phyloP scores from a whole-genome alignment of 352 stramenopile species.

The Blastocystis sp. region DNA sequence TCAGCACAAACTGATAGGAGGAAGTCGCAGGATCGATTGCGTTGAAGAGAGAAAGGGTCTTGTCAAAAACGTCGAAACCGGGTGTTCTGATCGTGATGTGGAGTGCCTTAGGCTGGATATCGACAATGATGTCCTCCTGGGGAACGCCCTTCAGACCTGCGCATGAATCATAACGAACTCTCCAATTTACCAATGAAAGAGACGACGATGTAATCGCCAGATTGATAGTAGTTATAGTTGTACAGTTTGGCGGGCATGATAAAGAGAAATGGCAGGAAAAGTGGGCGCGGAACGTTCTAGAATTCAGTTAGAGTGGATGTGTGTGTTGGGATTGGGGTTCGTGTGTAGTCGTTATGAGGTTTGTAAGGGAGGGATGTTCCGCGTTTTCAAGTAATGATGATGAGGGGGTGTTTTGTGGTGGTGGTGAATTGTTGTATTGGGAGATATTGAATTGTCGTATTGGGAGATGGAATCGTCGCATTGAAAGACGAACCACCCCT shows the following conservation, averaged over 20 bases:
- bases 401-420: too few species aligned
- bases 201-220: slow-evolving; percentile 37
- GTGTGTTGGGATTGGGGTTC: too few species aligned
- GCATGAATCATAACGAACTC: neutral
- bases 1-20: slow-evolving; percentile 42
- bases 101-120: slow-evolving; percentile 52
- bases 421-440: too few species aligned
- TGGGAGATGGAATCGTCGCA: too few species aligned
- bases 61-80: slow-evolving; percentile 59
- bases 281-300: slow-evolving; percentile 48
- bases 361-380: too few species aligned
- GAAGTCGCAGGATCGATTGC: slow-evolving; percentile 50
- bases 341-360: too few species aligned
- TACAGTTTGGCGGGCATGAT: slow-evolving; percentile 39
- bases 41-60: slow-evolving; percentile 45
- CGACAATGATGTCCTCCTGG: slow-evolving; percentile 38
- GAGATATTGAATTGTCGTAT: too few species aligned
- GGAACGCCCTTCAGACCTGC: slow-evolving; percentile 41
- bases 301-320: slow-evolving; percentile 24
- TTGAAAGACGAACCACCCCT: too few species aligned
- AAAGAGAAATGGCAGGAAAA: neutral
- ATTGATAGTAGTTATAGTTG: slow-evolving; percentile 70
- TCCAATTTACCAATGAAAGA: slow-evolving; percentile 49
- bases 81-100: slow-evolving; percentile 58
- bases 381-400: too few species aligned